Conservation (phyloP, 1,284 basidiomycete species). For the Naganishia liquefaciens region DNA sequence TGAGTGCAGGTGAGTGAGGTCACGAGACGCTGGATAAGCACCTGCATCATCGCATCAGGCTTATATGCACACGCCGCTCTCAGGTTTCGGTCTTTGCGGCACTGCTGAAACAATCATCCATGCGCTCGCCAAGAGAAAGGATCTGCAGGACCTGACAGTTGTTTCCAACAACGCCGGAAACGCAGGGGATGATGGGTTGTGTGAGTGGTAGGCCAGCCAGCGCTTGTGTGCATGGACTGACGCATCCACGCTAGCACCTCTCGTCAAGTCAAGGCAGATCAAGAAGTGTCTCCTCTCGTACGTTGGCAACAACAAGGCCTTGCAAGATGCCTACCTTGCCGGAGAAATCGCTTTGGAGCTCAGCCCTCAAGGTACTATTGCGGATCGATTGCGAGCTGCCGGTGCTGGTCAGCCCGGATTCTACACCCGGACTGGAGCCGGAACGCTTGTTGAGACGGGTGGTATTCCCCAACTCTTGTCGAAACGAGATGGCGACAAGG, state of each 20-base stretch:
- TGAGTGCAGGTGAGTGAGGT: conserved; percentile 69
- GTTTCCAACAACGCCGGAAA: conserved; percentile 88
- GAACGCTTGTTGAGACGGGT: conserved; percentile 71
- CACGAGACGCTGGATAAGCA: no score
- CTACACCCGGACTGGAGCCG: conserved; percentile 90
- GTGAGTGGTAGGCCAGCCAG: conserved; percentile 55
- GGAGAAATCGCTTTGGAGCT: conserved; percentile 83
- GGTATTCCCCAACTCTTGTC: conserved; percentile 63
- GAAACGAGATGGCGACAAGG: conserved; percentile 36
- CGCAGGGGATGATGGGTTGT: conserved; percentile 72
- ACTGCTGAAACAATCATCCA: conserved; percentile 74
- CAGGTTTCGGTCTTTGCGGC: conserved; percentile 53
- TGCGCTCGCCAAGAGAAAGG: conserved; percentile 72
- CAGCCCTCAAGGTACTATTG: conserved; percentile 87
- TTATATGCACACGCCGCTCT: neutral
- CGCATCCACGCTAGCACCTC: conserved; percentile 61
- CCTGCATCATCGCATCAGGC: neutral
- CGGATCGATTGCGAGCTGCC: conserved; percentile 85
- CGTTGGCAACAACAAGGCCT: conserved; percentile 64
- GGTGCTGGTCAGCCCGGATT: conserved; percentile 95
- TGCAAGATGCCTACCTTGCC: conserved; percentile 67
- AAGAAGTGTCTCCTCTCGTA: conserved; percentile 84
- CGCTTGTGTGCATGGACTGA: neutral
- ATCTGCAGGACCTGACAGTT: conserved; percentile 72
- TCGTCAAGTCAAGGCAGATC: conserved; percentile 75